phyloP scores from a whole-genome alignment of 78 protist species.

The Pigoraptor vietnamica region DNA sequence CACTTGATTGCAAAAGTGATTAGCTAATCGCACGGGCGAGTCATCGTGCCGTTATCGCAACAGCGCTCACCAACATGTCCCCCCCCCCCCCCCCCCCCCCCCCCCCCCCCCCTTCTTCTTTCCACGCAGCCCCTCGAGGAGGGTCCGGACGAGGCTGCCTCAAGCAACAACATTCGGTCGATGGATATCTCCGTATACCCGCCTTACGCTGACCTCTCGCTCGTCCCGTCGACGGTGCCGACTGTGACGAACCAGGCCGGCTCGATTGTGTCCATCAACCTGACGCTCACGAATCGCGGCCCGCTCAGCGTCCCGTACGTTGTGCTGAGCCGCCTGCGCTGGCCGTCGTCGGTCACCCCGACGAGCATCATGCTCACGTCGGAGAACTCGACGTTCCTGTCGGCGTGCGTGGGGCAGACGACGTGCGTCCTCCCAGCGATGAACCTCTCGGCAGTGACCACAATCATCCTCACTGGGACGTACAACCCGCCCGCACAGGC shows the following conservation, averaged over 20 bases:
- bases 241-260: neutral
- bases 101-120: too few species aligned
- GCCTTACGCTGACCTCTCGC: neutral
- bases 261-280: neutral
- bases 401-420: neutral
- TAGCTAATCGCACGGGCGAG: neutral
- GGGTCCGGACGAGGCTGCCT: neutral
- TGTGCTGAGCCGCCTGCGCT: neutral
- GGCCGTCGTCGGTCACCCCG: neutral
- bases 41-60: neutral
- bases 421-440: neutral
- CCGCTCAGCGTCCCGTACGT: neutral
- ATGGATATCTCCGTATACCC: neutral
- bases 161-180: neutral
- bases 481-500: neutral
- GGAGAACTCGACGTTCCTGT: neutral
- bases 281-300: neutral
- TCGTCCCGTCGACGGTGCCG: neutral
- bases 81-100: too few species aligned
- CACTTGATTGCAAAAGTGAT: neutral
- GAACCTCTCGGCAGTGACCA: neutral
- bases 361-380: neutral
- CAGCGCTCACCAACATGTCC: neutral
- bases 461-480: neutral
- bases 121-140: neutral